These are phyloP conservation scores for Pseudonitzschia delicatissima DNA, from an alignment of 108 stramenopile species.

Conservation along the genomic window DNA sequence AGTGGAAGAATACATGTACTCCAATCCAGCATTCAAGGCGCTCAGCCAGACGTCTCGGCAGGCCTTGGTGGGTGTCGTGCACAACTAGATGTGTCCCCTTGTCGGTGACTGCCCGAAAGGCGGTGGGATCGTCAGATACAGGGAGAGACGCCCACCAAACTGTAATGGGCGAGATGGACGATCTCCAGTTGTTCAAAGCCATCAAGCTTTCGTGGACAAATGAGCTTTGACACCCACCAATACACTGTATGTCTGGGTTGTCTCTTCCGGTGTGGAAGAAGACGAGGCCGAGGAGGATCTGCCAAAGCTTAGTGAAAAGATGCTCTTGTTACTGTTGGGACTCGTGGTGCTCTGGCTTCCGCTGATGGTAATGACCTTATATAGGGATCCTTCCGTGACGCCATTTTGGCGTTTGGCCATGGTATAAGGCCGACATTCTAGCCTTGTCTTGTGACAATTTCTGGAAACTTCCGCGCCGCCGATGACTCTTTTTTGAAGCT, in stretches of 20 bases:
- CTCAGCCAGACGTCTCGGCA: constrained; percentile 78
- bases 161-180: constrained; percentile 45
- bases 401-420: constrained; percentile 39
- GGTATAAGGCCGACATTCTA: constrained; percentile 25
- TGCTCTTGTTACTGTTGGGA: not conserved
- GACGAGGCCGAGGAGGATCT: not conserved
- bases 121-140: constrained; percentile 22
- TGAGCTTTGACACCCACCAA: constrained; percentile 65
- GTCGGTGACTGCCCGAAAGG: constrained; percentile 65
- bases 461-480: no score
- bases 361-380: constrained; percentile 11
- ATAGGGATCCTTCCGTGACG: constrained; percentile 44
- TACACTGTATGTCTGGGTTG: constrained; percentile 54
- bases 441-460: no score
- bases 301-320: not conserved
- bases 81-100: constrained; percentile 75
- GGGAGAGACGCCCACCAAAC: constrained; percentile 73
- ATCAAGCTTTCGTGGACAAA: constrained; percentile 61
- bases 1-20: constrained; percentile 46
- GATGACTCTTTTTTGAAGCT: no score
- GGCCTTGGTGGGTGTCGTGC: constrained; percentile 47
- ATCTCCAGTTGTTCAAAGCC: constrained; percentile 62
- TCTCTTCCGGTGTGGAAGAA: not conserved
- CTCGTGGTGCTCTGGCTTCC: not conserved
- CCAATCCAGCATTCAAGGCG: constrained; percentile 73